Base-by-base conservation (phyloP, 2,329 filamentous ascomycete genomes). In the Aspergillus floridensis region DNA sequence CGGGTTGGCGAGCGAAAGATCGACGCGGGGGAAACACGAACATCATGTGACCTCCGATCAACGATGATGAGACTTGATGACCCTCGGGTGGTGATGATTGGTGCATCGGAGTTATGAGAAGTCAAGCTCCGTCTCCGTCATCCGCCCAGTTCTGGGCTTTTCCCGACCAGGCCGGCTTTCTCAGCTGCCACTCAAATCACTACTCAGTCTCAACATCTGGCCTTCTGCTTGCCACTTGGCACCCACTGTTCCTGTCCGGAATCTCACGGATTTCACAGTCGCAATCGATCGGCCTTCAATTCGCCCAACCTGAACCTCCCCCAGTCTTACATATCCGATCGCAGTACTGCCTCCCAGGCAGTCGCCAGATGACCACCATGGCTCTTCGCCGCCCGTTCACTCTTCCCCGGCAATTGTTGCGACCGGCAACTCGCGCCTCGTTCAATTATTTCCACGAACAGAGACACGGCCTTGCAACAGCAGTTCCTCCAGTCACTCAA, bases 401-500 rank as follows among this genome's bases (percentile, higher is more conserved):
- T 32, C 65, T 73, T 54, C 66, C 72, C 53, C 67, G 68, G 59
- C 72, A 70, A 63, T 53, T 73, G 57, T 60, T 71, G 51, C 68
- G 70, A 48, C 65, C 69, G 24, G 58, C 63, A 32, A 57, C 63
- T 61, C 64, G 63, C 55, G 64, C 56, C 46, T 65, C 61, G 26
- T 56, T 72, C 50, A 63, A 61, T 54, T 68, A 59, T 46, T 65
- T 60, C 53, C 55, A 64, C 47, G 59, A 66, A 49, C 72, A 69
- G 22, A 68, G 70, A 62, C 65, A 70, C 50, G 69, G 71, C 5
- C 77, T 80, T 66, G 88, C 88, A 31, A 89, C 86, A 14, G 80
- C 83, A 19, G 86, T 86, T 4, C 89, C 90, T 11, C 90, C 91
- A 7, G 91, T 95, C 22, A 93, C 90, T 0, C 91, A 96, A 74